Evolutionary conservation across 257 asterid genomes (phyloP).

Genomic region (Solanum ahanhuiri): DNA sequence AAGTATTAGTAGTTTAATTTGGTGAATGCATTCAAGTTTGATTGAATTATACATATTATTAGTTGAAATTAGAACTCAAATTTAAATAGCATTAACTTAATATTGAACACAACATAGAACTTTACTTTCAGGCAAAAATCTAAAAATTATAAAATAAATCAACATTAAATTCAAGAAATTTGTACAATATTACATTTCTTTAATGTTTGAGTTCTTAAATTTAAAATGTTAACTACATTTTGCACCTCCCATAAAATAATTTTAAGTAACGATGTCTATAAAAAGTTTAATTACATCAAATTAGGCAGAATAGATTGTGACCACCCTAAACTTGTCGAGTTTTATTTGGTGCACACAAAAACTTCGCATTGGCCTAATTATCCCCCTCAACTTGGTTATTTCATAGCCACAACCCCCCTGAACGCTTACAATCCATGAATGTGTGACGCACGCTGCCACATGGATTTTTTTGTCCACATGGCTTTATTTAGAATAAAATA

Average conservation of each 20-base stretch:
- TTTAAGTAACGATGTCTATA: background rate
- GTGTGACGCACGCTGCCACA: background rate
- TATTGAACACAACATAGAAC: background rate
- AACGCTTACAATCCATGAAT: background rate
- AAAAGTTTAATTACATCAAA: background rate
- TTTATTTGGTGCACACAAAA: background rate
- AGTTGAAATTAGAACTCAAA: background rate
- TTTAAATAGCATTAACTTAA: background rate
- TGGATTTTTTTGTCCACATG: background rate
- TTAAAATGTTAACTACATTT: background rate
- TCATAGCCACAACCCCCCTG: background rate
- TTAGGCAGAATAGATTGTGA: background rate
- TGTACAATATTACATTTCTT: background rate
- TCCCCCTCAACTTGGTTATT: background rate
- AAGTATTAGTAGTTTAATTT: background rate
- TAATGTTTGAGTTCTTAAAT: background rate
- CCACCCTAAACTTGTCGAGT: background rate
- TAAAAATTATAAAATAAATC: background rate
- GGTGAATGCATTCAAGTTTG: background rate
- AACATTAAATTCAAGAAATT: background rate
- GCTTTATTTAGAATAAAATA: too few relatives aligned
- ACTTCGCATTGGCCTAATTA: background rate
- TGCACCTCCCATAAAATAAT: background rate
- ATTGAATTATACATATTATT: background rate
- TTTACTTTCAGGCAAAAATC: background rate